Base-by-base conservation (phyloP, 169 alveolate genomes). In the Cryptosporidium felis region DNA sequence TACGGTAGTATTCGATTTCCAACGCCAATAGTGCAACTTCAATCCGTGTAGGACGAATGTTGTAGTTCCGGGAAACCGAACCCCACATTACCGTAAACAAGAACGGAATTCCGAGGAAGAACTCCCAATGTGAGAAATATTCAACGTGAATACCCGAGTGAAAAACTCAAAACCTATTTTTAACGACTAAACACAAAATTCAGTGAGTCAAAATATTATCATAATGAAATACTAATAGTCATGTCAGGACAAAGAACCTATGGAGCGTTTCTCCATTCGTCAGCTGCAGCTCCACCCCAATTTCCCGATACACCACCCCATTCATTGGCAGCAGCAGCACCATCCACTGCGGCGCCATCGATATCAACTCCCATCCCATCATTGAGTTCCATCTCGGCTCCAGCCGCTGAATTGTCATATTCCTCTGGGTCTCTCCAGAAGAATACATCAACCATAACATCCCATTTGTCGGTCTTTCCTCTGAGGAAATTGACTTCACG, bases 401-500 rank as follows among this genome's bases (percentile, higher is more conserved):
- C 85, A 53, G 23, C 14, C 38, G 90, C 90, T 53, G 81, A 63
- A 63, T 88, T 82, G 40, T 94, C 96, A 81, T 94, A 92, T 82
- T 94, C 97, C 80, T 93, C 98, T 28, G 96, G 94, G 88, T 93
- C 97, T 91, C 97, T 91, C 96, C 96, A 94, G 93, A 94, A 95
- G 94, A 96, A 96, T 88, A 96, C 94, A 89, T 94, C 98, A 38
- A 96, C 98, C 94, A 96, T 94, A 16, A 93, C 96, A 49, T 94
- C 97, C 98, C 98, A 96, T 41, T 90, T 90, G 89, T 89, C 85
- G 62, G 95, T 62, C 62, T 93, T 95, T 53, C 98, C 98, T 80
- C 98, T 96, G 51, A 98, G 95, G 91, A 94, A 95, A 89, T 95
- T 91, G 40, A 97, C 99, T 93, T 97, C 99, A 88, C 99, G 96